Evolutionary conservation across 257 asterid species (phyloP).

Genomic region (Dorcoceras hygrometricum): DNA sequence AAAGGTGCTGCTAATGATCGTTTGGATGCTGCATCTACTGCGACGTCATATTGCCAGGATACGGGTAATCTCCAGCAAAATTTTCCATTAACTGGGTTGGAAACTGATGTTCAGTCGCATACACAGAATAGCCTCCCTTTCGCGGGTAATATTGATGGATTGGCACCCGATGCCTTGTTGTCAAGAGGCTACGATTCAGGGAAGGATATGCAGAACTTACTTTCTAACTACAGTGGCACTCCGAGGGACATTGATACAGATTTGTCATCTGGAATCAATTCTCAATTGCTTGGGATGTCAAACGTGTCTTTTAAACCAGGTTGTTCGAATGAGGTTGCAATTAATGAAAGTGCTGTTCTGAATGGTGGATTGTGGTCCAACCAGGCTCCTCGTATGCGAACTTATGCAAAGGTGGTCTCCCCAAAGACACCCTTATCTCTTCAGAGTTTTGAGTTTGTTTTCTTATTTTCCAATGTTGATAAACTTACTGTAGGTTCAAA

Average conservation of each 20-base stretch:
- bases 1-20: conserved; percentile 49
- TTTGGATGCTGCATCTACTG: conserved; percentile 81
- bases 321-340: conserved; percentile 60
- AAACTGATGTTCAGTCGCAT: conserved; percentile 74
- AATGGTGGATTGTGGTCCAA: conserved; percentile 75
- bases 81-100: conserved; percentile 60
- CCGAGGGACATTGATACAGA: conserved; percentile 81
- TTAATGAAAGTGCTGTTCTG: conserved; percentile 55
- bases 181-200: conserved; percentile 90
- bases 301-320: conserved; percentile 65
- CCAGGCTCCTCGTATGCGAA: conserved; percentile 90
- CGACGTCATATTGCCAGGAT: conserved; percentile 79
- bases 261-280: conserved; percentile 64
- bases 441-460: not conserved
- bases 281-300: conserved; percentile 76
- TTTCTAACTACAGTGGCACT: conserved; percentile 58
- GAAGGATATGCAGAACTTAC: conserved; percentile 82
- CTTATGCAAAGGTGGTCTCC: conserved; percentile 71
- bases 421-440: conserved; percentile 20
- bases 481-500: conserved; percentile 66
- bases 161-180: conserved; percentile 86
- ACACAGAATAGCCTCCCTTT: conserved; percentile 57
- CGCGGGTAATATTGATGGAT: conserved; percentile 48
- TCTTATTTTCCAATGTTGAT: conserved; percentile 9
- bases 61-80: conserved; percentile 64